Evolutionary conservation across 2,329 filamentous ascomycete genomes (phyloP).

Genomic region (Arthrocladium fulminans): DNA sequence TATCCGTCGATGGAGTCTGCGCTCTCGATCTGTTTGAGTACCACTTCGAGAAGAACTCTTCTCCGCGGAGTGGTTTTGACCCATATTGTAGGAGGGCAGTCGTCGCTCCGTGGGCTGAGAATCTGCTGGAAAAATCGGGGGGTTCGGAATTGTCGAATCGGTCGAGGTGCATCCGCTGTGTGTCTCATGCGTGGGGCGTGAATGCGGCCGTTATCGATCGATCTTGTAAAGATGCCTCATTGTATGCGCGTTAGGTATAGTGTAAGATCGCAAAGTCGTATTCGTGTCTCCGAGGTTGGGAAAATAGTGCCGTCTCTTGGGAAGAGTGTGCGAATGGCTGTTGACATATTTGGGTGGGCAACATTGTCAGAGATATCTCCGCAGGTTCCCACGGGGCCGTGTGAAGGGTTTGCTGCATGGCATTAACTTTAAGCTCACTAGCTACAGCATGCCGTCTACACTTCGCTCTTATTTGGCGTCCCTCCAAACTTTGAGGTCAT

Average conservation of each 20-base stretch:
- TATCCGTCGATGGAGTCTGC: conserved; percentile 32
- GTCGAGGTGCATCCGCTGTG: conserved; percentile 2
- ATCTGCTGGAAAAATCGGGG: too few species aligned
- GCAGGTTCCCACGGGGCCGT: too few species aligned
- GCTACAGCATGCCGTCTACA: too few species aligned
- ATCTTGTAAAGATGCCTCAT: not conserved
- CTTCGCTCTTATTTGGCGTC: too few species aligned
- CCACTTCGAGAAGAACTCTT: conserved; percentile 16
- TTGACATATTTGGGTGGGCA: too few species aligned
- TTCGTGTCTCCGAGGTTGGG: conserved; percentile 3
- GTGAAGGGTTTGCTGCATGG: too few species aligned
- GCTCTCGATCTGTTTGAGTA: conserved; percentile 25
- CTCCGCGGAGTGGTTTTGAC: conserved; percentile 22
- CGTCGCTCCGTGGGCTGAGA: not conserved
- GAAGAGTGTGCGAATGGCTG: too few species aligned
- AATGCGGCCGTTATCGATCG: not conserved
- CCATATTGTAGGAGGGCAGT: conserved; percentile 14
- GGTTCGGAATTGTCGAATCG: too few species aligned
- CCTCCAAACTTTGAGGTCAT: too few species aligned
- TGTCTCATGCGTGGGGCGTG: not conserved
- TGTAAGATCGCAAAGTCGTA: conserved; percentile 12
- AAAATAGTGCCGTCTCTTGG: too few species aligned
- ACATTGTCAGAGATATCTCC: too few species aligned
- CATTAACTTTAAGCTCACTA: too few species aligned
- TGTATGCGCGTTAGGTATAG: not conserved